These are phyloP conservation scores for Stemphylium beticola DNA, from an alignment of 2,329 filamentous ascomycete species.

Conservation along the genomic window DNA sequence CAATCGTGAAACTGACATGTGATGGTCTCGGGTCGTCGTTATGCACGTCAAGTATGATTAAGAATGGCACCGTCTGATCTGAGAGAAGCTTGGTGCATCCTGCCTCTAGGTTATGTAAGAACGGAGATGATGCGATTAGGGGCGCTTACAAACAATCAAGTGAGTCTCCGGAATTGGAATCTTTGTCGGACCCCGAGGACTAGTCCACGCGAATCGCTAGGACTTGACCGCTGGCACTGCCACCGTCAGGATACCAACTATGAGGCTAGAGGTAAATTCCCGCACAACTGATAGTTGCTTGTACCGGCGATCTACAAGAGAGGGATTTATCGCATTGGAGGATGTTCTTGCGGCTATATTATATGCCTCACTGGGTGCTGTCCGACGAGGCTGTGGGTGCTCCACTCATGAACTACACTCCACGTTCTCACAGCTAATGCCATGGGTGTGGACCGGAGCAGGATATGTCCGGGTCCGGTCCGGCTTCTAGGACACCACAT, in stretches of 20 bases:
- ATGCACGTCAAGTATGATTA: constrained; percentile 2
- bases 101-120: background rate
- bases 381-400: no score
- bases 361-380: no score
- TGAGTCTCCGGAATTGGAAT: background rate
- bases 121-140: background rate
- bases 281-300: background rate
- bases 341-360: no score
- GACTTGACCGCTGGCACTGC: background rate
- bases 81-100: background rate
- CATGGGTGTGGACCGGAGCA: no score
- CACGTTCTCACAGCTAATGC: no score
- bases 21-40: background rate
- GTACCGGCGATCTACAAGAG: background rate
- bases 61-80: background rate
- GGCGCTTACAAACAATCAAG: background rate
- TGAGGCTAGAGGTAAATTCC: background rate
- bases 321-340: background rate
- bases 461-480: no score
- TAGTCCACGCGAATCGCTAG: background rate
- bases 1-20: background rate
- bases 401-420: no score
- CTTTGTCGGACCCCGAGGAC: background rate
- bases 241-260: background rate
- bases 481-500: no score